These are phyloP conservation scores for Tricholoma sp. DNA, from an alignment of 768 basidiomycete species.

Conservation along the genomic window DNA sequence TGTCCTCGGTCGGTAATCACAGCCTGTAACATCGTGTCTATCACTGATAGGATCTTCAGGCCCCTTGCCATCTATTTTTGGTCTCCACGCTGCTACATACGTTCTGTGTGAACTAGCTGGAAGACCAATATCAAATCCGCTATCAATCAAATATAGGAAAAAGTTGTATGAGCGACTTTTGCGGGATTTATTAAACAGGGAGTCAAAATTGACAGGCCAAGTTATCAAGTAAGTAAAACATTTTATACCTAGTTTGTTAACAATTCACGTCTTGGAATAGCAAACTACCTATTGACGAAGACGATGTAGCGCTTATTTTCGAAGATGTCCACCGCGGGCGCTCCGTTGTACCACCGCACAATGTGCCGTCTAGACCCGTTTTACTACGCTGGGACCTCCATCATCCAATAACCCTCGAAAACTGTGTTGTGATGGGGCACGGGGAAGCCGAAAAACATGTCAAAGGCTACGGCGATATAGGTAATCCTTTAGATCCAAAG, in stretches of 20 bases:
- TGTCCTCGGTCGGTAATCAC: slow-evolving; percentile 60
- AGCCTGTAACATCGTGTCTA: not conserved
- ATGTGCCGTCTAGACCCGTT: slow-evolving; percentile 66
- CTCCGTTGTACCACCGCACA: slow-evolving; percentile 72
- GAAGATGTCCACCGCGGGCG: slow-evolving; percentile 85
- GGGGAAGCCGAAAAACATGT: slow-evolving; percentile 69
- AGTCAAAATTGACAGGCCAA: slow-evolving; percentile 60
- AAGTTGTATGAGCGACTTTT: slow-evolving; percentile 81
- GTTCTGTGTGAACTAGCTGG: slow-evolving; percentile 82
- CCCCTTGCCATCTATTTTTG: slow-evolving; percentile 87
- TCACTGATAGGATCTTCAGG: slow-evolving; percentile 30
- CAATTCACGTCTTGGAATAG: slow-evolving; percentile 29
- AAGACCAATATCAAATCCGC: slow-evolving; percentile 76
- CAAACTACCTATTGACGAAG: slow-evolving; percentile 73
- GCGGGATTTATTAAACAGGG: slow-evolving; percentile 70
- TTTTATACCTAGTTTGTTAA: not conserved
- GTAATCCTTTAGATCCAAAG: slow-evolving; percentile 29
- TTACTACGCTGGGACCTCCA: slow-evolving; percentile 78
- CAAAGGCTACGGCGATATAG: slow-evolving; percentile 35
- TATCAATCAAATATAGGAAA: slow-evolving; percentile 80
- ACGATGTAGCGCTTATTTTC: slow-evolving; percentile 79
- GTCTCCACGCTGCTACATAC: slow-evolving; percentile 84
- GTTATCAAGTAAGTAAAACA: slow-evolving; percentile 48
- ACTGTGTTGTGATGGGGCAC: slow-evolving; percentile 80
- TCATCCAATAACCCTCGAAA: slow-evolving; percentile 63